Evolutionary conservation across 1,284 basidiomycete species (phyloP).

Genomic region (Naganishia liquefaciens): DNA sequence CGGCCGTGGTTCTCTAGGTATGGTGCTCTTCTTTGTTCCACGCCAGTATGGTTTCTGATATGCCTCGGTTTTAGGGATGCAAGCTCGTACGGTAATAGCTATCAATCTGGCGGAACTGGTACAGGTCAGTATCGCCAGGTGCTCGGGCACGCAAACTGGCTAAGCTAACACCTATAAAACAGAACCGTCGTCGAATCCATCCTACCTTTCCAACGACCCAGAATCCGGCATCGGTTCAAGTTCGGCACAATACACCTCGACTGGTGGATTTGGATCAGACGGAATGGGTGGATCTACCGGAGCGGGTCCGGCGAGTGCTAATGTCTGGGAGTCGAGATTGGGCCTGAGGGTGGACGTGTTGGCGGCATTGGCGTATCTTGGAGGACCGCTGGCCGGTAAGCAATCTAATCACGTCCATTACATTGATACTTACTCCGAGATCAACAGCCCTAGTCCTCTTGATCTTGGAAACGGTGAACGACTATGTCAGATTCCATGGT

Average conservation of each 20-base stretch:
- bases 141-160: no score
- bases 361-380: slow-evolving; percentile 67
- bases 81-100: slow-evolving; percentile 52
- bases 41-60: slow-evolving; percentile 36
- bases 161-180: slow-evolving; percentile 12
- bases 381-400: slow-evolving; percentile 73
- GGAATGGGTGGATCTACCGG: slow-evolving; percentile 33
- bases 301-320: slow-evolving; percentile 59
- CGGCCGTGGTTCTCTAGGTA: slow-evolving; percentile 64
- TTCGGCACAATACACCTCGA: slow-evolving; percentile 42
- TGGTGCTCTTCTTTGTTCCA: slow-evolving; percentile 43
- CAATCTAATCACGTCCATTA: slow-evolving; percentile 15
- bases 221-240: slow-evolving; percentile 37
- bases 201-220: slow-evolving; percentile 48
- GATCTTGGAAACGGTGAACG: slow-evolving; percentile 74
- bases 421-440: neutral
- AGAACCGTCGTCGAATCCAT: slow-evolving; percentile 46
- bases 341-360: slow-evolving; percentile 70
- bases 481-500: slow-evolving; percentile 79
- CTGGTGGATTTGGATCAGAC: slow-evolving; percentile 48
- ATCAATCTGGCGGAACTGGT: slow-evolving; percentile 70
- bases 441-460: slow-evolving; percentile 65
- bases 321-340: slow-evolving; percentile 71
- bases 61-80: slow-evolving; percentile 40
- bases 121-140: slow-evolving; percentile 56